Evolutionary conservation across 1,284 basidiomycete genomes (phyloP).

Genomic region (Malassezia psittaci): DNA sequence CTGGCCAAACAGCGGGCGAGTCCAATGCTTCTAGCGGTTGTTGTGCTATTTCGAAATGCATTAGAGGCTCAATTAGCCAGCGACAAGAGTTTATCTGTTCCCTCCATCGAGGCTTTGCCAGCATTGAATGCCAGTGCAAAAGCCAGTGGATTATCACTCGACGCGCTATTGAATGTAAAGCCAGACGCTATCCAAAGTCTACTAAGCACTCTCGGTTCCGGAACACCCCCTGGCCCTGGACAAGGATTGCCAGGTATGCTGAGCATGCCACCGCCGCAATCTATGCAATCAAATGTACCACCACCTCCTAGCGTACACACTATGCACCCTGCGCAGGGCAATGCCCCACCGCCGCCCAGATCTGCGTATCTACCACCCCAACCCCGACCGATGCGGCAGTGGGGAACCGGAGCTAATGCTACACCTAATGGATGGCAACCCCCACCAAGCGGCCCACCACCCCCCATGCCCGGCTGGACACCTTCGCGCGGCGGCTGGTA

Average conservation of each 20-base stretch:
- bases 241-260: not conserved
- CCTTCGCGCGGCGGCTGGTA: slow-evolving; percentile 14
- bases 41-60: slow-evolving; percentile 14
- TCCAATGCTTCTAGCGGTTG: slow-evolving; percentile 8
- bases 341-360: not conserved
- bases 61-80: not conserved
- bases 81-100: not conserved
- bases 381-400: slow-evolving; percentile 14
- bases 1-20: slow-evolving; percentile 7
- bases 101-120: not conserved
- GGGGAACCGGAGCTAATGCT: slow-evolving; percentile 3
- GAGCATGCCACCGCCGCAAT: not conserved
- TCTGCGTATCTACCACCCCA: not conserved
- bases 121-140: not conserved
- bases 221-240: not conserved
- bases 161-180: slow-evolving; percentile 16
- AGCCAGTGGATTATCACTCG: slow-evolving; percentile 8
- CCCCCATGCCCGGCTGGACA: not conserved
- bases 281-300: not conserved
- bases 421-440: not conserved
- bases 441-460: not conserved
- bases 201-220: slow-evolving; percentile 7
- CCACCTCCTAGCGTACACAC: not conserved
- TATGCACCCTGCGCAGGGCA: not conserved
- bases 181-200: slow-evolving; percentile 17